Evolutionary conservation across 2,329 filamentous ascomycete species (phyloP).

Genomic region (Fusarium continuum): DNA sequence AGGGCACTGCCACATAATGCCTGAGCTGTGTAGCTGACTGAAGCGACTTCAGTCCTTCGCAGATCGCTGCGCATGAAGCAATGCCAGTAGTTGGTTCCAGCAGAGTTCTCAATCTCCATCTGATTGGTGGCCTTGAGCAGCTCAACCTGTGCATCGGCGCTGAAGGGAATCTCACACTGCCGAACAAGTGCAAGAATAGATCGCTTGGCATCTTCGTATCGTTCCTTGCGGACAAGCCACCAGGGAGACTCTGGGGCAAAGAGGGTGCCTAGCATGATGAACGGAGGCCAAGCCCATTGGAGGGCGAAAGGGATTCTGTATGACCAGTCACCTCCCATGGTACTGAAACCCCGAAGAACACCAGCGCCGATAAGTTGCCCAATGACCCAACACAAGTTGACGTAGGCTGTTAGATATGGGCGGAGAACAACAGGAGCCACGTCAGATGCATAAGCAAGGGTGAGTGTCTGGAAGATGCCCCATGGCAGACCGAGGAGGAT

Average conservation of each 20-base stretch:
- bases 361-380: constrained; percentile 57
- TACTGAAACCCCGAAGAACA: constrained; percentile 52
- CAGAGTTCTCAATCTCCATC: constrained; percentile 24
- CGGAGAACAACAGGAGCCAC: constrained; percentile 55
- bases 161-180: constrained; percentile 7
- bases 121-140: constrained; percentile 15
- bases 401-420: constrained; percentile 57
- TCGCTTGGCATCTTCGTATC: constrained; percentile 50
- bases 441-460: constrained; percentile 59
- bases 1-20: constrained; percentile 15
- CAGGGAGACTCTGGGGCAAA: constrained; percentile 61
- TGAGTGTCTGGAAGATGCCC: constrained; percentile 58
- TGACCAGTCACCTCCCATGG: constrained; percentile 53
- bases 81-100: constrained; percentile 23
- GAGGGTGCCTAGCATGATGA: constrained; percentile 54
- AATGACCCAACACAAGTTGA: constrained; percentile 60
- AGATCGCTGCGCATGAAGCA: constrained; percentile 23
- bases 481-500: constrained; percentile 58
- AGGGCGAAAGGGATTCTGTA: constrained; percentile 59
- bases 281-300: constrained; percentile 58
- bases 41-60: constrained; percentile 13
- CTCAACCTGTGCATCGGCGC: constrained; percentile 61
- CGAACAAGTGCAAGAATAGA: constrained; percentile 34
- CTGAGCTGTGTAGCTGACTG: constrained; percentile 6
- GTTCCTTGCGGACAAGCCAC: constrained; percentile 56